Evolutionary conservation across 352 stramenopile genomes (phyloP), one percentile per base, ranked within the genome.

Genomic region (Phytophthora nicotianae): DNA sequence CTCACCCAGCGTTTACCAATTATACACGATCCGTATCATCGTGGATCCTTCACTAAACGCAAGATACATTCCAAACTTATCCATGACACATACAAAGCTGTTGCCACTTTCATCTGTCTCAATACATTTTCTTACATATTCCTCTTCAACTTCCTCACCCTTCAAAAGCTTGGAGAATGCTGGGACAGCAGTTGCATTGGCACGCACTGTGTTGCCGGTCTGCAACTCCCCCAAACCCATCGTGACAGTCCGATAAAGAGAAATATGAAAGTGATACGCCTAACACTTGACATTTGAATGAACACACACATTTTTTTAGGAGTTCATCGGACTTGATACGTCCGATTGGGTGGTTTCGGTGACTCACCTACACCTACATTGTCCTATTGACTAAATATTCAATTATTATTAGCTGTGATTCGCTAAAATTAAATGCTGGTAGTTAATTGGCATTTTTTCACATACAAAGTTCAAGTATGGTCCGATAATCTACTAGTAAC

Each of bases 241-340:
- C 13, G 35, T 41, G 13, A 41, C 5, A 9, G 7, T 41, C 35
- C 14, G 35, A 41, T 41, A 19, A 41, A 41, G 14, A n/a, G 35
- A 19, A 41, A 41, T 38, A 41, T 20, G 35, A n/a, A 41, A 41
- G 35, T 41, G 35, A 41, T 41, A 20, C 35, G 35, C n/a, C n/a
- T n/a, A n/a, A n/a, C n/a, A n/a, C n/a, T n/a, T n/a, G n/a, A n/a
- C n/a, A 43, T 23, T 48, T 23, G 37, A 43, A 43, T 49, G 42
- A 24, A 20, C 29, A 60, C 61, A 60, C 35, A 60, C 42, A 56
- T 56, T 56, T 56, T n/a, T 37, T 56, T 38, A 9, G 0, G 2
- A 1, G 41, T 50, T 41, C n/a, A 45, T 67, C 50, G 42, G 43
- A 57, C 59, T 41, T 24, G 27, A 58, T 67, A 53, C 23, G 42